phyloP scores from a whole-genome alignment of 2,329 filamentous ascomycete genomes.

The Hypoxylon sp. region DNA sequence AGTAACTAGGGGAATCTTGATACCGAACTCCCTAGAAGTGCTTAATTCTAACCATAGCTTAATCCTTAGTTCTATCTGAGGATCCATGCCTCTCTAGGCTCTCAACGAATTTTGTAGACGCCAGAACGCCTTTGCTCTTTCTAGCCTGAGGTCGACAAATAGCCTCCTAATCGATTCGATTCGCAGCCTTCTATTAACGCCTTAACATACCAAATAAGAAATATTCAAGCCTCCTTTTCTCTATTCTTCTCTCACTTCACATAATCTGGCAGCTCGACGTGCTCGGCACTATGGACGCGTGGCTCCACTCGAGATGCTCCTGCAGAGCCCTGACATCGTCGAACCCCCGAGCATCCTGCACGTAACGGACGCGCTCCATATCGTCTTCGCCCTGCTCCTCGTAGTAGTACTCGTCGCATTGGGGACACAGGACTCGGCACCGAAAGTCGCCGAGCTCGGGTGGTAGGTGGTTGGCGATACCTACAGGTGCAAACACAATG shows the following conservation, averaged over 20 bases:
- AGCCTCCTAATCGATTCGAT: slow-evolving; percentile 6
- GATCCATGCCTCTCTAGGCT: neutral
- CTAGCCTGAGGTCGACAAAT: slow-evolving; percentile 19
- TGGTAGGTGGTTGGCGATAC: slow-evolving; percentile 69
- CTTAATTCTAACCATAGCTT: slow-evolving; percentile 12
- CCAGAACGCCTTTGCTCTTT: slow-evolving; percentile 38
- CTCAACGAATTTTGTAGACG: slow-evolving; percentile 8
- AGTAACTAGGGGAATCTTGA: neutral
- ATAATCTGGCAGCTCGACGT: slow-evolving; percentile 61
- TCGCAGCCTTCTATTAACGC: slow-evolving; percentile 24
- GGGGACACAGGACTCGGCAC: slow-evolving; percentile 66
- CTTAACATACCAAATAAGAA: slow-evolving; percentile 7
- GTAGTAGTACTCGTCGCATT: slow-evolving; percentile 67
- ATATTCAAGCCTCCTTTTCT: neutral
- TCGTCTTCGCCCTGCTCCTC: slow-evolving; percentile 64
- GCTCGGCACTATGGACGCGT: slow-evolving; percentile 58
- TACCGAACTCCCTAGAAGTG: neutral
- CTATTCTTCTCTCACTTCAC: slow-evolving; percentile 52
- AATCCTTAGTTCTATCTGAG: slow-evolving; percentile 14
- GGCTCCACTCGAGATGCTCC: slow-evolving; percentile 70
- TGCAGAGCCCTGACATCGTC: slow-evolving; percentile 63
- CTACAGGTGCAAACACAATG: slow-evolving; percentile 68
- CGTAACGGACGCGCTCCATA: slow-evolving; percentile 63
- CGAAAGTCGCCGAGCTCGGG: slow-evolving; percentile 66
- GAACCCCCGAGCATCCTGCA: slow-evolving; percentile 63